Evolutionary conservation across 108 stramenopile species (phyloP), one percentile per base, ranked within the genome.

Genomic region (Cyclotella choctawhatcheeana): DNA sequence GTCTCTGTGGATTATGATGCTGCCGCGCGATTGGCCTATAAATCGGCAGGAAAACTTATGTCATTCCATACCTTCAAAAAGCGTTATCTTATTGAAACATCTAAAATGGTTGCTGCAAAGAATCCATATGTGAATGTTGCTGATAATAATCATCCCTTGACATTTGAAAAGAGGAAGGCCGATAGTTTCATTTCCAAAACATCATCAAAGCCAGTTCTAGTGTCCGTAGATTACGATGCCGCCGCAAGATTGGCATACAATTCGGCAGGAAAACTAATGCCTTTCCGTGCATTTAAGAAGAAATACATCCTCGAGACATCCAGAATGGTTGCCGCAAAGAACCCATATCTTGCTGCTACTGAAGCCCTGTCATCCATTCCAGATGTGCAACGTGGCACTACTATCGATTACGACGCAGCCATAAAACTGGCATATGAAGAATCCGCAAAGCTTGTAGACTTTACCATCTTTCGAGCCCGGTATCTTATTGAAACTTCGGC

Each of bases 251-350:
- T 37, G 40, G 40, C 35, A 24, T 60, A 37, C 20, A 5, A 40
- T 2, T 13, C 37, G 27, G 21, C 44, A 16, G 35, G 44, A 5
- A 44, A 44, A 30, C 12, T n/a, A 12, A 27, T 10, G 4, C 6
- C 25, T 30, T 44, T 22, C 14, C 5, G 43, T 22, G 14, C 60
- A 18, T 61, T 61, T 25, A 40, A 61, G n/a, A 13, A 27, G 14
- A 27, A 56, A 12, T 56, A 56, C 10, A 27, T 56, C 55, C 8
- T 30, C 10, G 29, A 56, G 30, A 31, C 55, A 56, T 56, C 55
- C 10, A 30, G 8, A 30, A 56, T 56, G 55, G 55, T 56, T n/a
- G 55, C 55, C 1, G 12, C 29, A n/a, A 56, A 56, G 10, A 27
- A 56, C 30, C 27, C 27, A 30, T 17, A 40, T 40, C 8, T 40